phyloP scores from a whole-genome alignment of 2,329 filamentous ascomycete species.

The Samsoniella hepiali region DNA sequence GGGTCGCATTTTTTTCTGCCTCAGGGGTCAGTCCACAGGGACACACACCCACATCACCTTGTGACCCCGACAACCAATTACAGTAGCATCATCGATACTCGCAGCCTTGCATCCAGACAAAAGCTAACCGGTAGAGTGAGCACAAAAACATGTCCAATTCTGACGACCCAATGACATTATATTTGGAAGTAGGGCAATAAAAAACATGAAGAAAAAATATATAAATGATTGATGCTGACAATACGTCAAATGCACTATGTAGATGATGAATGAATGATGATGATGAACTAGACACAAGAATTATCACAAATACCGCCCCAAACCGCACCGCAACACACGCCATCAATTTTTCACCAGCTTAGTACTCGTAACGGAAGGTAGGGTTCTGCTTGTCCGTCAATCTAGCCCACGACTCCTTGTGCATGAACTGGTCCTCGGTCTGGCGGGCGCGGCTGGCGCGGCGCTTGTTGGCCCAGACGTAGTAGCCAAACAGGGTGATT shows the following conservation, averaged over 20 bases:
- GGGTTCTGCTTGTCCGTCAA: slow-evolving; percentile 57
- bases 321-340: background rate
- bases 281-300: background rate
- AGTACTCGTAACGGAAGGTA: slow-evolving; percentile 52
- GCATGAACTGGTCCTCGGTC: slow-evolving; percentile 41
- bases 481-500: slow-evolving; percentile 41
- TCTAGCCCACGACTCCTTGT: slow-evolving; percentile 43
- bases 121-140: too few relatives aligned
- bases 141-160: too few relatives aligned
- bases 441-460: slow-evolving; percentile 30
- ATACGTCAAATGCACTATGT: background rate
- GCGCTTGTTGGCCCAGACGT: slow-evolving; percentile 46
- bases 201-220: background rate
- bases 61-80: too few relatives aligned
- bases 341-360: slow-evolving; percentile 1
- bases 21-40: background rate
- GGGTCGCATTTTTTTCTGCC: background rate
- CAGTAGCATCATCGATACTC: too few relatives aligned
- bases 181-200: too few relatives aligned
- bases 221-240: slow-evolving; percentile 9
- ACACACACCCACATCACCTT: too few relatives aligned
- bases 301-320: background rate
- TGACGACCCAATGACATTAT: too few relatives aligned
- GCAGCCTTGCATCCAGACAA: too few relatives aligned
- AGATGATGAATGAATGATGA: background rate